A percentile compares a stretch with the other conserved stretches of the same genome.
phyloP scores from a whole-genome alignment of 352 stramenopile species.

The Pythium sukuiense region DNA sequence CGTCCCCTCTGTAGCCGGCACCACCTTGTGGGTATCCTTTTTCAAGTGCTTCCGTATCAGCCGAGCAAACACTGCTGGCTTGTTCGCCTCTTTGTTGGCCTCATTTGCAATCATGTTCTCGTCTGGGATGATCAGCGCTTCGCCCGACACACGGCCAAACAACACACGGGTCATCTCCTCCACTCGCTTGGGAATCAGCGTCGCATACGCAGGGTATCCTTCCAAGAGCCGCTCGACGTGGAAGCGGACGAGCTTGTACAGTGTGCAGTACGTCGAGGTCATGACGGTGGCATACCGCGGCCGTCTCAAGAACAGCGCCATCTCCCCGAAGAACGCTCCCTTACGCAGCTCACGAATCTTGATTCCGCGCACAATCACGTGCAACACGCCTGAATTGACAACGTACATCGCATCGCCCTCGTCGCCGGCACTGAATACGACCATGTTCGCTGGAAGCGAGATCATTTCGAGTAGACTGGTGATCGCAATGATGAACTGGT shows the following conservation, averaged over 20 bases:
- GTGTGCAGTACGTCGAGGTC: slow-evolving; percentile 57
- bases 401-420: slow-evolving; percentile 69
- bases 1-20: slow-evolving; percentile 21
- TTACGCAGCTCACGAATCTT: slow-evolving; percentile 65
- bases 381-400: slow-evolving; percentile 61
- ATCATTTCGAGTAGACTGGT: slow-evolving; percentile 66
- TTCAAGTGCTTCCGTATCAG: slow-evolving; percentile 56
- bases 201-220: slow-evolving; percentile 49
- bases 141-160: slow-evolving; percentile 32
- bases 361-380: slow-evolving; percentile 56
- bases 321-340: slow-evolving; percentile 64
- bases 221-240: slow-evolving; percentile 57
- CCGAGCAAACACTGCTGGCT: slow-evolving; percentile 37
- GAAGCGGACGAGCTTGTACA: slow-evolving; percentile 62
- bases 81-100: slow-evolving; percentile 6
- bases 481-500: slow-evolving; percentile 66
- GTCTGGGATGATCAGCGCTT: slow-evolving; percentile 27
- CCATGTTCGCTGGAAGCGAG: slow-evolving; percentile 50
- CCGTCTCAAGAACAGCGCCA: slow-evolving; percentile 54
- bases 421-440: slow-evolving; percentile 51
- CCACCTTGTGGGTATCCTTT: slow-evolving; percentile 36
- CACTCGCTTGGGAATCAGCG: slow-evolving; percentile 40
- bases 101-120: slow-evolving; percentile 7
- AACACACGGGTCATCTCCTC: slow-evolving; percentile 44
- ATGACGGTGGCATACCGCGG: slow-evolving; percentile 55